Percentiles rank a stretch among this genome's conserved stretches.
Conservation (phyloP, 2,329 filamentous ascomycete species). For the Bertia moriformis region DNA sequence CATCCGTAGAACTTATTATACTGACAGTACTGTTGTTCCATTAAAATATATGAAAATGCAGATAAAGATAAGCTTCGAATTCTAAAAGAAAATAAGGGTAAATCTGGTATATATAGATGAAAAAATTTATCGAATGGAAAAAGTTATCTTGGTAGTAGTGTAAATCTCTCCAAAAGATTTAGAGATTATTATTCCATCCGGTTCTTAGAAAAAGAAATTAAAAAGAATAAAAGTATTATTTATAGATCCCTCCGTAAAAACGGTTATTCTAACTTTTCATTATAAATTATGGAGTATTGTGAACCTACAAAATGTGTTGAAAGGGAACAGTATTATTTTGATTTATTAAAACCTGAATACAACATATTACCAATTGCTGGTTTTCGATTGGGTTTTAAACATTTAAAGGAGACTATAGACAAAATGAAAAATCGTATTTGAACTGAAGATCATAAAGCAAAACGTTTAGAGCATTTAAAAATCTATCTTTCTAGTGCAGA, state of each 20-base stretch:
- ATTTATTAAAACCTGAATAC: constrained; percentile 5
- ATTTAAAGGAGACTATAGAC: constrained; percentile 3
- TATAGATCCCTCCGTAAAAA: constrained; percentile 3
- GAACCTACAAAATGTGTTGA: neutral
- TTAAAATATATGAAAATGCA: constrained; percentile 3
- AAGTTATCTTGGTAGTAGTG: constrained; percentile 3
- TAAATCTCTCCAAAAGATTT: constrained; percentile 4
- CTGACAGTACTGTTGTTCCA: constrained; percentile 1
- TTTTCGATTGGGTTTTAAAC: constrained; percentile 4
- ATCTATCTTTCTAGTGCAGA: constrained; percentile 2
- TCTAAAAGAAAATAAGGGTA: constrained; percentile 2
- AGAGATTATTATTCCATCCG: constrained; percentile 3
- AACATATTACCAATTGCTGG: constrained; percentile 4
- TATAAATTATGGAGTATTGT: constrained; percentile 4
- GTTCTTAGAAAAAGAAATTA: constrained; percentile 2
- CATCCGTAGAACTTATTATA: too few relatives aligned
- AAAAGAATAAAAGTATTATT: constrained; percentile 3
- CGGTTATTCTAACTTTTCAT: constrained; percentile 3
- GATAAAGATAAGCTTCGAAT: constrained; percentile 2
- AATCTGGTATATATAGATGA: constrained; percentile 4
- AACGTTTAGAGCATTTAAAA: constrained; percentile 1
- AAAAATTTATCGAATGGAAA: constrained; percentile 3
- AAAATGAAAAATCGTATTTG: constrained; percentile 2
- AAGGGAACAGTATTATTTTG: constrained; percentile 4
- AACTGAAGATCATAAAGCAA: constrained; percentile 1